These are phyloP conservation scores for Chenopodium album DNA, from an alignment of 148 eudicot species.

Conservation along the genomic window DNA sequence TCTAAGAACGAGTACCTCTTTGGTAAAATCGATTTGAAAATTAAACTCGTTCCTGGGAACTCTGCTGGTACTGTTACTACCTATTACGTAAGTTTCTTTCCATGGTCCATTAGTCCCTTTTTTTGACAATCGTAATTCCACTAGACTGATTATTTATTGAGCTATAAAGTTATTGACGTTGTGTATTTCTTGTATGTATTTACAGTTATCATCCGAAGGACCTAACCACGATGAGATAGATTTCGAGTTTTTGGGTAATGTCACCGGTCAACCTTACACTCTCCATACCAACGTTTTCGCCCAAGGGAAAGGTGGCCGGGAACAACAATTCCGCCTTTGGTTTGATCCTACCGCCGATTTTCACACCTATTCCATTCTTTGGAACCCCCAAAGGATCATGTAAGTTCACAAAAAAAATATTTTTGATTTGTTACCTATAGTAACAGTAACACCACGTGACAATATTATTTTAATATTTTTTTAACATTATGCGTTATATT, in stretches of 20 bases:
- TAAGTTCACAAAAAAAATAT: background rate
- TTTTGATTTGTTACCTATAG: no score
- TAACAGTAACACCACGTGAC: no score
- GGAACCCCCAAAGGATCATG: constrained; percentile 39
- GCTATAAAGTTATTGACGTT: background rate
- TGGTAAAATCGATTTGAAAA: constrained; percentile 34
- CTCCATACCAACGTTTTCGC: constrained; percentile 34
- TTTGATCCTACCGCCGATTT: constrained; percentile 34
- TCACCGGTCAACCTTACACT: constrained; percentile 34
- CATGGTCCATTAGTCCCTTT: no score
- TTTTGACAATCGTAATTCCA: no score
- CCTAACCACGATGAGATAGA: constrained; percentile 33
- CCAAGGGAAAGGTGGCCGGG: constrained; percentile 32
- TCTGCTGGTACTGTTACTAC: constrained; percentile 41
- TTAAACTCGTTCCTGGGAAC: constrained; percentile 36
- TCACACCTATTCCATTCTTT: constrained; percentile 40
- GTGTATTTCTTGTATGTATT: background rate
- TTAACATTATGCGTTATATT: background rate
- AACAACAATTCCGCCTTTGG: constrained; percentile 40
- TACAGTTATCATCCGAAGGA: constrained; percentile 37
- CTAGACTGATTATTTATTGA: no score
- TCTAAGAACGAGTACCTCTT: constrained; percentile 29
- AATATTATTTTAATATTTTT: background rate
- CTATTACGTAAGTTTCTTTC: constrained; percentile 23
- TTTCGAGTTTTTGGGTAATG: constrained; percentile 33